A percentile compares a stretch with the other conserved stretches of the same genome.
These are phyloP conservation scores for Aspergillus novoparasiticus DNA, from an alignment of 2,329 filamentous ascomycete species.

Conservation along the genomic window DNA sequence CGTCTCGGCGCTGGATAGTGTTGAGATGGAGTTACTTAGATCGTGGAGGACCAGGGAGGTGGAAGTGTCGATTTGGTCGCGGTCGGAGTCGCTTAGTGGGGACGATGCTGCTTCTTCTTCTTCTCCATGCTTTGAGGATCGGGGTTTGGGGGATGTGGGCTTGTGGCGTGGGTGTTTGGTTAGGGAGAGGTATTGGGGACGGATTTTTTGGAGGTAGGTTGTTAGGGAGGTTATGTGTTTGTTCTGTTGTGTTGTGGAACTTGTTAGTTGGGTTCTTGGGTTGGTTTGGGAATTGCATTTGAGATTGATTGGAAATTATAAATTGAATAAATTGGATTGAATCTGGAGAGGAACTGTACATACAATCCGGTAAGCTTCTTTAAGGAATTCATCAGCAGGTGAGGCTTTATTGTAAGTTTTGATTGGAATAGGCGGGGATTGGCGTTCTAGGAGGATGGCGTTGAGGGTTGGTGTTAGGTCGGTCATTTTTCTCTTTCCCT, in stretches of 20 bases:
- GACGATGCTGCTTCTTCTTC: too few relatives aligned
- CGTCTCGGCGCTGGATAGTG: constrained; percentile 78
- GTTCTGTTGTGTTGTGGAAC: constrained; percentile 59
- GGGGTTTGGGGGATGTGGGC: constrained; percentile 50
- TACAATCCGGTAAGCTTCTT: constrained; percentile 92
- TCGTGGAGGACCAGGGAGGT: constrained; percentile 84
- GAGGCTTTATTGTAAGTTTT: not conserved
- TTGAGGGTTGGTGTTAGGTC: constrained; percentile 44
- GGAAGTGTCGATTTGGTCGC: constrained; percentile 83
- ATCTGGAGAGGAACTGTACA: constrained; percentile 13
- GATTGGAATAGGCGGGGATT: constrained; percentile 35
- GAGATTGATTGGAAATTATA: too few relatives aligned
- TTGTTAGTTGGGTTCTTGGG: not conserved
- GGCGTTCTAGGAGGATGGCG: constrained; percentile 31
- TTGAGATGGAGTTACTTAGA: constrained; percentile 77
- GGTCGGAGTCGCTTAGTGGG: constrained; percentile 72
- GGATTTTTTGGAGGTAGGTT: constrained; percentile 76
- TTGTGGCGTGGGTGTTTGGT: constrained; percentile 53
- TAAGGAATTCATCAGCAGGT: constrained; percentile 77
- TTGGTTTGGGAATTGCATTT: too few relatives aligned
- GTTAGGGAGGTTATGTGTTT: constrained; percentile 80
- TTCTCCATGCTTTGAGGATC: too few relatives aligned
- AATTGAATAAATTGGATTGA: not conserved
- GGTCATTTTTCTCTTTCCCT: constrained; percentile 29
- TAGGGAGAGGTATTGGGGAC: constrained; percentile 85